Evolutionary conservation across 208 protist species (phyloP).

Genomic region (Phytomonas francai): DNA sequence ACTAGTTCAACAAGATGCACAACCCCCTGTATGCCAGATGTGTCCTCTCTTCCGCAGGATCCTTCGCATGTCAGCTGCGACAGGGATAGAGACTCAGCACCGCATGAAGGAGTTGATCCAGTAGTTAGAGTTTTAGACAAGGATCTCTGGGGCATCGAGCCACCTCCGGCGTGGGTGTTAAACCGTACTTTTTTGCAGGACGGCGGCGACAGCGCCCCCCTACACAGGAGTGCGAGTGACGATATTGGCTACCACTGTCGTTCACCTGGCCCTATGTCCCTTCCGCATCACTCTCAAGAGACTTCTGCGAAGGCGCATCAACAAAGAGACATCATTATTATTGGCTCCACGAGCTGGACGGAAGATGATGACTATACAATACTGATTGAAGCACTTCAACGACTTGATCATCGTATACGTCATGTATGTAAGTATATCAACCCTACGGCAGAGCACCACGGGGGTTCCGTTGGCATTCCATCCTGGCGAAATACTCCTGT

Average conservation of each 20-base stretch:
- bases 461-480: slow-evolving; percentile 1
- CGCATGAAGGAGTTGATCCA: slow-evolving; percentile 10
- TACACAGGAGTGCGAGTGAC: not conserved
- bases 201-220: not conserved
- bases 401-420: slow-evolving; percentile 65
- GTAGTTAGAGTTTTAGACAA: not conserved
- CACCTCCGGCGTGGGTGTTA: slow-evolving; percentile 54
- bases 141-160: slow-evolving; percentile 42
- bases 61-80: not conserved
- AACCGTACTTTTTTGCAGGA: slow-evolving; percentile 17
- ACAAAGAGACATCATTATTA: slow-evolving; percentile 59
- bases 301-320: not conserved
- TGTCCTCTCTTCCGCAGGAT: not conserved
- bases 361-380: slow-evolving; percentile 95
- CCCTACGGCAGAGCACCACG: not conserved
- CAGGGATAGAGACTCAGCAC: not conserved
- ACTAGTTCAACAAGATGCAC: slow-evolving; percentile 5
- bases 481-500: not conserved
- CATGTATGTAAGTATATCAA: slow-evolving; percentile 16
- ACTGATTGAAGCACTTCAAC: slow-evolving; percentile 82
- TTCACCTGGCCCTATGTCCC: not conserved
- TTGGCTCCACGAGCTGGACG: slow-evolving; percentile 95
- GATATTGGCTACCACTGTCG: not conserved
- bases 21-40: not conserved
- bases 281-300: not conserved